These are phyloP conservation scores for Tylopilus orsonianus DNA, from an alignment of 1,284 basidiomycete genomes.

Conservation along the genomic window DNA sequence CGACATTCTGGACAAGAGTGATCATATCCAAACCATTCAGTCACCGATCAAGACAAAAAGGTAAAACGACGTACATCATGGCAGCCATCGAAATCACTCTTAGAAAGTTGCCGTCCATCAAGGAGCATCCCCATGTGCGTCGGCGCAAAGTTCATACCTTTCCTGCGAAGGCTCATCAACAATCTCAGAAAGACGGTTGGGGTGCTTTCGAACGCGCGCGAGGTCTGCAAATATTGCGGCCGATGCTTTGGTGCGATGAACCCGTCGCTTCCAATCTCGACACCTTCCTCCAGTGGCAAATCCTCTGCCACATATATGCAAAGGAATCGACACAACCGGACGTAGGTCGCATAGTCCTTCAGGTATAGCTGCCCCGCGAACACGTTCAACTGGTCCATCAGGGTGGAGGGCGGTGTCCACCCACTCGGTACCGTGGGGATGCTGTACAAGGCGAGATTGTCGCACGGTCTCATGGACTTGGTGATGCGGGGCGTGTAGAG, in stretches of 20 bases:
- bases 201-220: background rate
- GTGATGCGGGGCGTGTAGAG: conserved; percentile 43
- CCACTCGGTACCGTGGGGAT: conserved; percentile 28
- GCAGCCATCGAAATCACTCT: conserved; percentile 25
- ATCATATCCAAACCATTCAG: background rate
- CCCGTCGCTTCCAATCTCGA: conserved; percentile 25
- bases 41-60: background rate
- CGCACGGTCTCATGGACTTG: conserved; percentile 38
- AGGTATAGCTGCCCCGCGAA: conserved; percentile 37
- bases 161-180: conserved; percentile 40
- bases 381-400: conserved; percentile 40
- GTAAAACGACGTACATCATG: conserved; percentile 1
- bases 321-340: conserved; percentile 36
- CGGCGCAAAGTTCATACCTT: conserved; percentile 37
- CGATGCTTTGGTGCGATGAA: background rate
- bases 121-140: conserved; percentile 48
- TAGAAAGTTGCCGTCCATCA: conserved; percentile 29
- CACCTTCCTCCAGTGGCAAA: conserved; percentile 3
- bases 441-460: conserved; percentile 39
- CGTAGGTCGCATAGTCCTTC: conserved; percentile 32
- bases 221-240: too few relatives aligned
- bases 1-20: background rate
- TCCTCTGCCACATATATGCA: conserved; percentile 33
- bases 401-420: conserved; percentile 21
- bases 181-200: conserved; percentile 25